Evolutionary conservation across 2,329 filamentous ascomycete genomes (phyloP).

Genomic region (Stachybotrys elegans): DNA sequence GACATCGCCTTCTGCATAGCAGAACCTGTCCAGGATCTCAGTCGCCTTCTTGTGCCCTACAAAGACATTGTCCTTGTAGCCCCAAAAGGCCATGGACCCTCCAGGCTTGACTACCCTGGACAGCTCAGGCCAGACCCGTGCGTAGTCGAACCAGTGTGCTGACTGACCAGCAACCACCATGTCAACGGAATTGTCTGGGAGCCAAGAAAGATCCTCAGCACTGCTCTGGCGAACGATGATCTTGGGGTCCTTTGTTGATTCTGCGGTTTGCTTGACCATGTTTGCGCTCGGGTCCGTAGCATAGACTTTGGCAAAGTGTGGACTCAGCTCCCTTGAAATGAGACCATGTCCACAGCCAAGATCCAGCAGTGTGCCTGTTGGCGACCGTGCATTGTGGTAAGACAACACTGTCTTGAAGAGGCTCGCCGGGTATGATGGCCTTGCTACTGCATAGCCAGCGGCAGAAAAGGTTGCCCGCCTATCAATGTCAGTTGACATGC

Average conservation of each 20-base stretch:
- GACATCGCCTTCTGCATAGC: conserved; percentile 45
- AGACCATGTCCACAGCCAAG: conserved; percentile 61
- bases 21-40: conserved; percentile 47
- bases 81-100: conserved; percentile 60
- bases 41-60: conserved; percentile 47
- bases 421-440: conserved; percentile 51
- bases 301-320: conserved; percentile 44
- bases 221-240: conserved; percentile 44
- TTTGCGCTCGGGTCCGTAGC: conserved; percentile 52
- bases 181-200: conserved; percentile 46
- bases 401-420: conserved; percentile 49
- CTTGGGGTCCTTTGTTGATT: conserved; percentile 34
- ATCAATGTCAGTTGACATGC: conserved; percentile 6
- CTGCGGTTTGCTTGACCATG: conserved; percentile 50
- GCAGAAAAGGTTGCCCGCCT: conserved; percentile 53
- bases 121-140: conserved; percentile 49
- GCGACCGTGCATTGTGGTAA: conserved; percentile 40
- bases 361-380: conserved; percentile 40
- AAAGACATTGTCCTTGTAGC: conserved; percentile 60
- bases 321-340: conserved; percentile 47
- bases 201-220: conserved; percentile 49
- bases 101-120: conserved; percentile 46
- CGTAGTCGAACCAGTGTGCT: conserved; percentile 63
- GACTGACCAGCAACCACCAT: conserved; percentile 48
- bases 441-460: conserved; percentile 53